phyloP scores from a whole-genome alignment of 1,284 basidiomycete genomes.

The Ceraceosorus bombacis region DNA sequence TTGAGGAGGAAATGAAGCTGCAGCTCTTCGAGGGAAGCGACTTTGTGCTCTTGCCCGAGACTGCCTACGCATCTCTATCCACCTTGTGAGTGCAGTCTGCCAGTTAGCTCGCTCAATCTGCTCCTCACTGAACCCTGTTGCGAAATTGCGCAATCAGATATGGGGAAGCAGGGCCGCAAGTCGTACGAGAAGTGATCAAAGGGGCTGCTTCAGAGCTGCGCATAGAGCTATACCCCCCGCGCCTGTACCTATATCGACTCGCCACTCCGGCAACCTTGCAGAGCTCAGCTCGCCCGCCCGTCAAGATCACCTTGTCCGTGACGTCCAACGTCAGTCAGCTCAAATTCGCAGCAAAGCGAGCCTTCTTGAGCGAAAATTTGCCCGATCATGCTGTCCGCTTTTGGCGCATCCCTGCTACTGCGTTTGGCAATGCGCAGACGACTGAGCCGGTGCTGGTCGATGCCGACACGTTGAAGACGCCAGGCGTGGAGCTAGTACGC shows the following conservation, averaged over 20 bases:
- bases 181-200: conserved; percentile 7
- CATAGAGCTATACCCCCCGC: conserved; percentile 7
- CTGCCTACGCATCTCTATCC: conserved; percentile 48
- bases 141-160: not conserved
- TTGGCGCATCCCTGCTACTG: not conserved
- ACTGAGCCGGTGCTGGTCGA: not conserved
- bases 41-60: conserved; percentile 67
- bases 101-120: too few species aligned
- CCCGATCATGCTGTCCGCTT: conserved; percentile 2
- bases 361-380: not conserved
- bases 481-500: conserved; percentile 35
- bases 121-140: not conserved
- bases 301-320: not conserved
- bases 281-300: not conserved
- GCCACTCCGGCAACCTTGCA: not conserved
- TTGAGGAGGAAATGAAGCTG: conserved; percentile 25
- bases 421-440: not conserved
- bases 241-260: not conserved
- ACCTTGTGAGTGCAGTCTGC: not conserved
- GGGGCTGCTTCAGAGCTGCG: conserved; percentile 1
- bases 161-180: not conserved
- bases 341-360: conserved; percentile 1
- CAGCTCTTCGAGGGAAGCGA: conserved; percentile 63
- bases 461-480: not conserved
- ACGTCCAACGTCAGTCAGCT: not conserved